Evolutionary conservation across 495 filamentous ascomycete genomes (phyloP).

Genomic region (Polyplosphaeria fusca): DNA sequence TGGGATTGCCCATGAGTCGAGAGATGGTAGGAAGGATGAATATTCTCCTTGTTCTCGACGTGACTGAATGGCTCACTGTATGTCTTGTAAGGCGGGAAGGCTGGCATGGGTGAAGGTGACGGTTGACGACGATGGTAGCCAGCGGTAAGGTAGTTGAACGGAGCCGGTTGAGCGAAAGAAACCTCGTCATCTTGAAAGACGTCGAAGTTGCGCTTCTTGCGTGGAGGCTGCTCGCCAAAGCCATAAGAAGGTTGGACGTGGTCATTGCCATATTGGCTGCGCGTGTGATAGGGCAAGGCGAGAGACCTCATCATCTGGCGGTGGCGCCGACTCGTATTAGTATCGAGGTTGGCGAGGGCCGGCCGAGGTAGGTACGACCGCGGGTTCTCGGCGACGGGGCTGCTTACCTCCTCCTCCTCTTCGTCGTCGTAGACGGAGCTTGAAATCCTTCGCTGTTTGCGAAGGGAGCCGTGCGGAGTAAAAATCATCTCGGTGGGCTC

Average conservation of each 20-base stretch:
- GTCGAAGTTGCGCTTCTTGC: conserved; percentile 30
- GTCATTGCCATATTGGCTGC: conserved; percentile 22
- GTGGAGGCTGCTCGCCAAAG: conserved; percentile 6
- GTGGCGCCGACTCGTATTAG: conserved; percentile 22
- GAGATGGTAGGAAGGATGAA: conserved; percentile 11
- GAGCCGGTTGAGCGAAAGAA: conserved; percentile 35
- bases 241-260: conserved; percentile 10
- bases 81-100: conserved; percentile 22
- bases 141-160: conserved; percentile 33
- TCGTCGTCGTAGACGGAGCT: conserved; percentile 40
- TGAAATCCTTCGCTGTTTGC: conserved; percentile 56
- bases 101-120: conserved; percentile 17
- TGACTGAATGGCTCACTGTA: conserved; percentile 10
- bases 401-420: conserved; percentile 37
- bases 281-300: conserved; percentile 1
- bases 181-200: conserved; percentile 37
- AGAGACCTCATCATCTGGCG: conserved; percentile 9
- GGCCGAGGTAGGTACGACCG: conserved; percentile 22
- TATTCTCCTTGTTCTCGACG: conserved; percentile 32
- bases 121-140: conserved; percentile 30
- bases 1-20: conserved; percentile 10
- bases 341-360: conserved; percentile 28
- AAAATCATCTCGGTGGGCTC: conserved; percentile 71
- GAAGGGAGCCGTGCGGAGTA: conserved; percentile 51
- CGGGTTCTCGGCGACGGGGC: conserved; percentile 28